phyloP scores from a whole-genome alignment of 768 basidiomycete species.

The Kwoniella pini region DNA sequence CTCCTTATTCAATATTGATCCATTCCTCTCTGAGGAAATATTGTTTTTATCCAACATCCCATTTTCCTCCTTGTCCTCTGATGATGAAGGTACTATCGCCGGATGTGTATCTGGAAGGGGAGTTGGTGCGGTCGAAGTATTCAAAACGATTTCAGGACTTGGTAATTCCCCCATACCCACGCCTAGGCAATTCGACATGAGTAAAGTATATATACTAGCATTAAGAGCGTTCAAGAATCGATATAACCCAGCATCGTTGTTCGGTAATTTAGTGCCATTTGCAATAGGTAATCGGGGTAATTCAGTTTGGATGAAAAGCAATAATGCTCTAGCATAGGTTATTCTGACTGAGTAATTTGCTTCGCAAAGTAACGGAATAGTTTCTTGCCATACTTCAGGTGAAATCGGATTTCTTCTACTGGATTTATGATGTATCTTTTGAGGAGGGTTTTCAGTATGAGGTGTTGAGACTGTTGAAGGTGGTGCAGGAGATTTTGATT shows the following conservation, averaged over 20 bases:
- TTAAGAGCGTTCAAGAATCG: slow-evolving; percentile 78
- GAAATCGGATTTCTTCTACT: slow-evolving; percentile 59
- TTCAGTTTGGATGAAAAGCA: slow-evolving; percentile 75
- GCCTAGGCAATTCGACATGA: slow-evolving; percentile 69
- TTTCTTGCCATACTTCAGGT: slow-evolving; percentile 89
- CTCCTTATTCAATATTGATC: slow-evolving; percentile 2
- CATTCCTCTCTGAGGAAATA: not conserved
- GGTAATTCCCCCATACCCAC: slow-evolving; percentile 56
- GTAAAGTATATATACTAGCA: slow-evolving; percentile 76
- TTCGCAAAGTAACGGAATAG: slow-evolving; percentile 79
- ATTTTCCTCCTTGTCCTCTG: not conserved
- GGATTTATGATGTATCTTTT: not conserved
- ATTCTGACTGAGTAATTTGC: slow-evolving; percentile 72
- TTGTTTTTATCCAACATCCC: not conserved
- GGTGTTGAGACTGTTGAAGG: slow-evolving; percentile 22
- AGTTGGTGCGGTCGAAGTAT: not conserved
- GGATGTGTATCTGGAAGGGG: not conserved
- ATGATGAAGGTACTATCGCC: not conserved
- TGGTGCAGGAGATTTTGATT: slow-evolving; percentile 20
- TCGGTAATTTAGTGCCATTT: slow-evolving; percentile 58
- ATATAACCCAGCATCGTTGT: slow-evolving; percentile 59
- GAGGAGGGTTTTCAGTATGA: slow-evolving; percentile 12
- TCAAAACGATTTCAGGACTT: slow-evolving; percentile 51
- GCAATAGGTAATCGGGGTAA: slow-evolving; percentile 62
- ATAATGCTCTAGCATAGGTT: slow-evolving; percentile 72